These are phyloP conservation scores for Alternaria arbusti DNA, from an alignment of 2,329 filamentous ascomycete genomes.

Conservation along the genomic window DNA sequence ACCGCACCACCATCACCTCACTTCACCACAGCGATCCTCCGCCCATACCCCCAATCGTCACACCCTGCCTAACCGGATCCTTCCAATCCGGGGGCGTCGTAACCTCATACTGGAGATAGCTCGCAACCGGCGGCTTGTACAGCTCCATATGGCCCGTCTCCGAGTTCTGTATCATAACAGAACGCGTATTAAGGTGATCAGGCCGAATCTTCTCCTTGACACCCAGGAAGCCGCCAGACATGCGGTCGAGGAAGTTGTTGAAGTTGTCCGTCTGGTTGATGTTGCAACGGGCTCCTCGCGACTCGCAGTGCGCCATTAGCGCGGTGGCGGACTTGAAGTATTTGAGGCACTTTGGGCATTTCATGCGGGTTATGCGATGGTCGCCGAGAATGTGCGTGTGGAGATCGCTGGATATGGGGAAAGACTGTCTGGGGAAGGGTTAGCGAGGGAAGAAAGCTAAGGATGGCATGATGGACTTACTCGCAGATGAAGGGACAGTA, in stretches of 20 bases:
- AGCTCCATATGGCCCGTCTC: conserved; percentile 29
- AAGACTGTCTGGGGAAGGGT: not conserved
- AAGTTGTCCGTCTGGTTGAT: conserved; percentile 48
- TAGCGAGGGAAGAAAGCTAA: not conserved
- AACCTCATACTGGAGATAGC: conserved; percentile 40
- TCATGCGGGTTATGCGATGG: conserved; percentile 45
- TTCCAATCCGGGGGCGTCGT: conserved; percentile 43
- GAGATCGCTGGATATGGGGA: conserved; percentile 37
- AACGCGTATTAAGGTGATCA: conserved; percentile 37
- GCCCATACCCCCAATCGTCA: conserved; percentile 21
- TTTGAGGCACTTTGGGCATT: conserved; percentile 51
- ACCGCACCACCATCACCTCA: not conserved
- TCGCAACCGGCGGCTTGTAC: conserved; percentile 33
- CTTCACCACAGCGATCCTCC: conserved; percentile 4
- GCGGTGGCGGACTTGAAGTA: conserved; percentile 47
- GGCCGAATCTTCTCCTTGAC: conserved; percentile 40
- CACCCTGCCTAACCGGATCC: conserved; percentile 20
- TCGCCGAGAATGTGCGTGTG: conserved; percentile 44
- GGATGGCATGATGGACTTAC: conserved; percentile 41
- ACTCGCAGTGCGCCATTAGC: conserved; percentile 52
- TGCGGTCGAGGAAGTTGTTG: conserved; percentile 44
- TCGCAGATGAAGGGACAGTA: conserved; percentile 64
- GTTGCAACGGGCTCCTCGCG: conserved; percentile 34
- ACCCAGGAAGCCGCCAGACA: conserved; percentile 52
- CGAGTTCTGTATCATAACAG: conserved; percentile 22